Evolutionary conservation across 176 grass and related monocot genomes (phyloP).

Genomic region (Coix lacrymajobi): DNA sequence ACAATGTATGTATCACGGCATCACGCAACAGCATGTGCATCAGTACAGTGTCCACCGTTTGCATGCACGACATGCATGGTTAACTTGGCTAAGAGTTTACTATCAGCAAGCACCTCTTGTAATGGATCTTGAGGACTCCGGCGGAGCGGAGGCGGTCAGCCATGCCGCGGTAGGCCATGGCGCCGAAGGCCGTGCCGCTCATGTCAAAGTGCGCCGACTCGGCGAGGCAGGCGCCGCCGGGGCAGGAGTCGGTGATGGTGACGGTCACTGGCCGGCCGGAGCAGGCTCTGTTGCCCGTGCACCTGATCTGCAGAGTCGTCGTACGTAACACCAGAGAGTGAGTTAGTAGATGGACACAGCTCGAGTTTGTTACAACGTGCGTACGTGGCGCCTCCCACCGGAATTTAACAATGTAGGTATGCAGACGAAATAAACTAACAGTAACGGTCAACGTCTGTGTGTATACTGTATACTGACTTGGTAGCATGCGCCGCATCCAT

Average conservation of each 20-base stretch:
- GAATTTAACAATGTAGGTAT: neutral
- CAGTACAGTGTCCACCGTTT: neutral
- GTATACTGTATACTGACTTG: constrained; percentile 32
- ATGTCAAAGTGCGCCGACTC: constrained; percentile 62
- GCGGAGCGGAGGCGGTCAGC: constrained; percentile 53
- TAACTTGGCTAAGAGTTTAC: neutral
- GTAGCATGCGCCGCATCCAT: constrained; percentile 79
- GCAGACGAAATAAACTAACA: neutral
- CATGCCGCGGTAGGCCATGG: constrained; percentile 49
- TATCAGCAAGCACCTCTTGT: constrained; percentile 29
- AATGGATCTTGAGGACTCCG: constrained; percentile 52
- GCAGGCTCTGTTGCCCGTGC: constrained; percentile 52
- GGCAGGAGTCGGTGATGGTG: constrained; percentile 64
- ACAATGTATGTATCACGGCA: neutral
- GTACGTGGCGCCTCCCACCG: neutral
- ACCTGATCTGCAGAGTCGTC: constrained; percentile 33
- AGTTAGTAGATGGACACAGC: neutral
- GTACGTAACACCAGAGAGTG: neutral
- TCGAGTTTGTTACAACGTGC: neutral
- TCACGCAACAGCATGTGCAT: neutral
- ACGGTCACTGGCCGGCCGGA: constrained; percentile 65
- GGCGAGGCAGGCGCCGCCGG: constrained; percentile 34
- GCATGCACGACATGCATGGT: neutral
- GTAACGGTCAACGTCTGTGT: neutral
- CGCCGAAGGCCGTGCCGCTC: constrained; percentile 75